Evolutionary conservation across 2,329 filamentous ascomycete genomes (phyloP).

Genomic region (Metarhizium album): DNA sequence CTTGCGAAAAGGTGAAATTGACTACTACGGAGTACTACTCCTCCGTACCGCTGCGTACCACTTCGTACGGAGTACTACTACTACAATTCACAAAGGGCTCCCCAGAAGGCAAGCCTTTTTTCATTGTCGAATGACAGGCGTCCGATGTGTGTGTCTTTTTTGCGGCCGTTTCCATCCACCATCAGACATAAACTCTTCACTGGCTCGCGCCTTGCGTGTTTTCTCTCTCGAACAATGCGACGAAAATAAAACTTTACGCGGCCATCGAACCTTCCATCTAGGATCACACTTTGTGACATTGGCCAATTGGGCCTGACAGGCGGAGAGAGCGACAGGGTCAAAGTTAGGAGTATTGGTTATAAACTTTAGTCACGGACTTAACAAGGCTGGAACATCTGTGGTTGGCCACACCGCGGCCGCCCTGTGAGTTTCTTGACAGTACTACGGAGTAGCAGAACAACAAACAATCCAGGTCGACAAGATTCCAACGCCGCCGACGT

Average conservation of each 20-base stretch:
- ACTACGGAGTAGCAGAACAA: background rate
- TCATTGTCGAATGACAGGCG: background rate
- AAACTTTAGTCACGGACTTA: background rate
- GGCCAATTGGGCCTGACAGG: background rate
- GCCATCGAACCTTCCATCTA: background rate
- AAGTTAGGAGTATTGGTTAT: background rate
- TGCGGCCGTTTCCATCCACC: background rate
- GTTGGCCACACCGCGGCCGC: too few relatives aligned
- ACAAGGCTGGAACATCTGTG: too few relatives aligned
- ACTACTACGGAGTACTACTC: background rate
- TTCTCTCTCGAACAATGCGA: background rate
- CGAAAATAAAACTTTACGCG: background rate
- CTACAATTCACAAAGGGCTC: background rate
- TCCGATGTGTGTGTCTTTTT: background rate
- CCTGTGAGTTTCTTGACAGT: too few relatives aligned
- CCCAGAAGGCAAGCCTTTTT: background rate
- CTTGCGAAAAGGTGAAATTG: background rate
- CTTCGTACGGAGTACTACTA: too few relatives aligned
- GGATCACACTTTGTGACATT: background rate
- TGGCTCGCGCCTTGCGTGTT: background rate
- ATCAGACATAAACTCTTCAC: background rate
- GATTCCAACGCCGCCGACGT: conserved; percentile 5
- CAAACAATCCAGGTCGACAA: background rate
- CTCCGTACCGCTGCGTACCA: too few relatives aligned
- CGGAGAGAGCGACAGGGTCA: background rate